Evolutionary conservation across 1,139 yeast species (phyloP), one percentile per base, ranked within the genome.

Genomic region (Geotrichum aggregatum): DNA sequence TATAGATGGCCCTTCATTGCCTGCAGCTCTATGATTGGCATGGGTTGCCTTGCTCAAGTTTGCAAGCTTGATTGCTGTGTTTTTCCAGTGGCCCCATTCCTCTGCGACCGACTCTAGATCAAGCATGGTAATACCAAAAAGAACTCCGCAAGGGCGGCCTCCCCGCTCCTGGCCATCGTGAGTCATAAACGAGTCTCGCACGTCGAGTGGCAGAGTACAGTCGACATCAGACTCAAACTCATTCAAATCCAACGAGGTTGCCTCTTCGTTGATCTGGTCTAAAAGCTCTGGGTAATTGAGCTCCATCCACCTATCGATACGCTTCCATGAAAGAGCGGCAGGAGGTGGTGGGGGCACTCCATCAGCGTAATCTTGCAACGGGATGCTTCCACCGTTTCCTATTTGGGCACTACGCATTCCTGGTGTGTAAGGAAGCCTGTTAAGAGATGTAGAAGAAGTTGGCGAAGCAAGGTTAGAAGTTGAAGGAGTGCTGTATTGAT

Each of bases 161-260:
- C 87, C 85, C 45, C 81, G 71, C 58, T 84, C 82, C 70, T 87
- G 95, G 55, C 95, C 95, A 66, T 87, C 95, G 65, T 86, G 92
- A 55, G 81, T 73, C 66, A 80, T 79, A 66, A 78, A 83, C 54
- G 85, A 82, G 63, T 84, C 92, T 61, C 92, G 79, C 49, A 87
- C 84, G 60, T 85, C 94, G 3, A 76, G 71, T 1, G 95, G 95
- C 52, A 87, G 74, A 30, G 79, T 72, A 58, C 82, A 73, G 49
- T 79, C 83, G 61, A 84, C 71, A 65, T 86, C 94, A 56, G 77
- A 77, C 65, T 86, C 94, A 59, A 87, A 76, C 61, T 84, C 92
- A 66, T 83, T 83, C 64, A 87, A 74, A 66, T 87, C 95, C 31
- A 86, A 84, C 21, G 79, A 75, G 2, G 92, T 84, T 10, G 81